These are phyloP conservation scores for Lactarius hatsudake DNA, from an alignment of 768 basidiomycete genomes.

Conservation along the genomic window DNA sequence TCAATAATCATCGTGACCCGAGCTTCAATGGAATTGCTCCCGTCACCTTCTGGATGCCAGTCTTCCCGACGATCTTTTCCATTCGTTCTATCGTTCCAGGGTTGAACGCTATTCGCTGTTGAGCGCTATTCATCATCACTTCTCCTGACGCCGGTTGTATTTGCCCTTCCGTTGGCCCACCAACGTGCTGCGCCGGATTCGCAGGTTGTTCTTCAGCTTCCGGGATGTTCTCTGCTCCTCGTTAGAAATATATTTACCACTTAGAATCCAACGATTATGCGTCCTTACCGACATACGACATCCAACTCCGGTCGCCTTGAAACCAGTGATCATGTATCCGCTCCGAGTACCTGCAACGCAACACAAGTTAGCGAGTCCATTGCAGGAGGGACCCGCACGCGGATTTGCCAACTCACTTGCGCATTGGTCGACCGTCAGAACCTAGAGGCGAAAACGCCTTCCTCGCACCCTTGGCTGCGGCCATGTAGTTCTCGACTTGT, in stretches of 20 bases:
- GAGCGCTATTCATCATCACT: slow-evolving; percentile 14
- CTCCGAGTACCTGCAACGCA: slow-evolving; percentile 20
- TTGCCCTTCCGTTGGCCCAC: slow-evolving; percentile 19
- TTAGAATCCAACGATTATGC: background rate
- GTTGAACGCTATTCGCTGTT: slow-evolving; percentile 21
- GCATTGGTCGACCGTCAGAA: slow-evolving; percentile 24
- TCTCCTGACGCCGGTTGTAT: slow-evolving; percentile 23
- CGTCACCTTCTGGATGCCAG: slow-evolving; percentile 17
- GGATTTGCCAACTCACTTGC: slow-evolving; percentile 12
- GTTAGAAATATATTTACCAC: background rate
- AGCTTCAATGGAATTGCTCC: slow-evolving; percentile 21
- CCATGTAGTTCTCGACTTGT: slow-evolving; percentile 23
- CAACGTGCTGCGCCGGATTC: slow-evolving; percentile 11
- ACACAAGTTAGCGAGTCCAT: background rate
- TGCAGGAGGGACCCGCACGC: background rate
- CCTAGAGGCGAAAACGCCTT: slow-evolving; percentile 19
- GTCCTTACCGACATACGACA: slow-evolving; percentile 22
- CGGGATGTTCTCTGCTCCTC: slow-evolving; percentile 15
- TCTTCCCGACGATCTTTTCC: slow-evolving; percentile 23
- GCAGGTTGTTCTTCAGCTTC: background rate
- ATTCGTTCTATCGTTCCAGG: slow-evolving; percentile 19
- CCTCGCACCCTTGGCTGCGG: slow-evolving; percentile 10
- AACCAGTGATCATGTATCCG: slow-evolving; percentile 26
- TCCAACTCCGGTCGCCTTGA: slow-evolving; percentile 24
- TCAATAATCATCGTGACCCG: slow-evolving; percentile 1